phyloP scores from a whole-genome alignment of 148 eudicot genomes.

The Nepenthes mirabilis region DNA sequence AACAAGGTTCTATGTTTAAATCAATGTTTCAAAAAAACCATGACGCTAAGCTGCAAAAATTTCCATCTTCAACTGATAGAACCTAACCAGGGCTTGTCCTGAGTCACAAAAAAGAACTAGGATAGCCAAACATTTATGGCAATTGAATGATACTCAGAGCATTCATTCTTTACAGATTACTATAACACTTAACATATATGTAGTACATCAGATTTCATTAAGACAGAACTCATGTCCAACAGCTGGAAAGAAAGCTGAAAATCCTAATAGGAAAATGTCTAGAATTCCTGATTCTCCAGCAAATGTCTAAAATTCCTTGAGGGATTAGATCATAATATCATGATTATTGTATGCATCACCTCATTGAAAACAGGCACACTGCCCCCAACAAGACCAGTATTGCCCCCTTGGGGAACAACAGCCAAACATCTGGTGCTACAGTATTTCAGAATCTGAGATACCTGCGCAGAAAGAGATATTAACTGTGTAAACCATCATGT shows the following conservation, averaged over 20 bases:
- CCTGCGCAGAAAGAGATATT: conserved; percentile 30
- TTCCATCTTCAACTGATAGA: no score
- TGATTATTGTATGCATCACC: conserved; percentile 23
- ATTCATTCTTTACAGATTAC: background rate
- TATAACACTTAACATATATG: background rate
- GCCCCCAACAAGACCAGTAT: conserved; percentile 98
- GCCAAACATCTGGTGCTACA: conserved; percentile 67
- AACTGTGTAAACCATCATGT: background rate
- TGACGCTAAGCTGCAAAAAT: no score
- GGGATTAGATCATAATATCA: no score
- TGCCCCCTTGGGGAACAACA: conserved; percentile 98
- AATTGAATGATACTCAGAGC: no score
- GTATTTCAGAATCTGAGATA: conserved; percentile 63
- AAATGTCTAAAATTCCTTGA: background rate
- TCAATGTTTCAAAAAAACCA: no score
- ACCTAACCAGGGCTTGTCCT: no score
- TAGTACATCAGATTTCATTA: background rate
- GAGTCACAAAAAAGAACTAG: no score
- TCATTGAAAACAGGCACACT: conserved; percentile 96
- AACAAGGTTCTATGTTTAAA: no score
- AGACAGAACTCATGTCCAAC: background rate
- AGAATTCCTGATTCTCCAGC: background rate
- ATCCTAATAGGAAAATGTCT: no score
- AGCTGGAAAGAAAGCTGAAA: background rate
- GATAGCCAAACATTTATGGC: no score